These are phyloP conservation scores for apple (Malus domestica) DNA, from an alignment of 306 rosid species.

Conservation along the genomic window DNA sequence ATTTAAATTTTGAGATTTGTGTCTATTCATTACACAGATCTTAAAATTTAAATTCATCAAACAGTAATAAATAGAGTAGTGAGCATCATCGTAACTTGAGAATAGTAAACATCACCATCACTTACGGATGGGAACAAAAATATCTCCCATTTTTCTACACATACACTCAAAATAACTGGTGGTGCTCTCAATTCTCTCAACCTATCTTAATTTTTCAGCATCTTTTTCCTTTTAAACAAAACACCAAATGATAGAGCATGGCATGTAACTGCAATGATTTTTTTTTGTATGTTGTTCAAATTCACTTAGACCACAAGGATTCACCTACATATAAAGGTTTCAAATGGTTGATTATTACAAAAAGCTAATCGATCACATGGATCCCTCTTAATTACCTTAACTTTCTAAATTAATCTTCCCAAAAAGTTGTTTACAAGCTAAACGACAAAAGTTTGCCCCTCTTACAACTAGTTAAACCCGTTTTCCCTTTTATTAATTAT, in stretches of 20 bases:
- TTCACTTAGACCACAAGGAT: slow-evolving; percentile 28
- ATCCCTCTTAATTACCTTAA: slow-evolving; percentile 25
- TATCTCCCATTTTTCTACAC: background rate
- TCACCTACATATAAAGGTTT: slow-evolving; percentile 32
- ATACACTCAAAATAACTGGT: slow-evolving; percentile 11
- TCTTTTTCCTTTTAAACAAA: slow-evolving; percentile 18
- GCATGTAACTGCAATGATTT: slow-evolving; percentile 36
- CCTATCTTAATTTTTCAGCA: slow-evolving; percentile 43
- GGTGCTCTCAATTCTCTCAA: slow-evolving; percentile 9
- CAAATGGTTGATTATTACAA: slow-evolving; percentile 35
- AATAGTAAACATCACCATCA: too few species aligned
- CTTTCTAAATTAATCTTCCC: slow-evolving; percentile 20
- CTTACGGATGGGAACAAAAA: too few species aligned
- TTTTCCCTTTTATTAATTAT: background rate
- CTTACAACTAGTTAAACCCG: background rate
- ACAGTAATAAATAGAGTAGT: too few species aligned
- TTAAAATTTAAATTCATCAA: too few species aligned
- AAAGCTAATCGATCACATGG: slow-evolving; percentile 29
- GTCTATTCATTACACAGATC: too few species aligned
- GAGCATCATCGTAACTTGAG: too few species aligned
- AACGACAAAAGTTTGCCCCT: slow-evolving; percentile 14
- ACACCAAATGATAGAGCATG: slow-evolving; percentile 39
- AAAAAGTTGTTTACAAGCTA: slow-evolving; percentile 9
- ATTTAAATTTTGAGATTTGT: background rate
- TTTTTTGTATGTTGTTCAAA: slow-evolving; percentile 27